These are phyloP conservation scores for Aureobasidium sp. DNA, from an alignment of 2,329 filamentous ascomycete species.

Conservation along the genomic window DNA sequence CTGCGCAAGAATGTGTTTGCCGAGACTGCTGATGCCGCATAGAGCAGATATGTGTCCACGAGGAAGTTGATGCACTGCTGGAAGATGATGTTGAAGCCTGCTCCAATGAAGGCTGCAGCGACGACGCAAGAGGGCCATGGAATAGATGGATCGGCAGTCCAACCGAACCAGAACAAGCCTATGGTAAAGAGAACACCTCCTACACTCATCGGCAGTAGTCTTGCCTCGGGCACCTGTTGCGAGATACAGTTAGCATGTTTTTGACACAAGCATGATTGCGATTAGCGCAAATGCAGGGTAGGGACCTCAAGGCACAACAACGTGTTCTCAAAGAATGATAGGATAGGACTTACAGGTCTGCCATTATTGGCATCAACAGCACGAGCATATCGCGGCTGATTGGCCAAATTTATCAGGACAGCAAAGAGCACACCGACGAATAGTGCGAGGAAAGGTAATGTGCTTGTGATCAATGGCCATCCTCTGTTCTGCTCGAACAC, in stretches of 20 bases:
- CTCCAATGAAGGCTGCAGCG: constrained; percentile 39
- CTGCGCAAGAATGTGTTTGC: constrained; percentile 45
- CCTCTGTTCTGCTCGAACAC: constrained; percentile 39
- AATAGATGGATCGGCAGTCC: constrained; percentile 33
- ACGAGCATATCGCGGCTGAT: constrained; percentile 35
- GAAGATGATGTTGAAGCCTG: constrained; percentile 43
- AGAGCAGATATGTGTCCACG: constrained; percentile 35
- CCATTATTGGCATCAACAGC: constrained; percentile 31
- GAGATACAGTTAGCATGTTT: background rate
- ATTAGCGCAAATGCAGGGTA: too few species aligned
- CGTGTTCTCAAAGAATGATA: too few species aligned
- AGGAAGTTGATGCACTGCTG: constrained; percentile 44
- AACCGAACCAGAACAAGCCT: constrained; percentile 41
- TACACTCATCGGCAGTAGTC: constrained; percentile 40
- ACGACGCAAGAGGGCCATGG: constrained; percentile 38
- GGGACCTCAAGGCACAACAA: too few species aligned
- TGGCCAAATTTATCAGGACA: constrained; percentile 36
- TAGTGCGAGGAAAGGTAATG: constrained; percentile 41
- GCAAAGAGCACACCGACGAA: constrained; percentile 39
- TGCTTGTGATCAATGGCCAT: constrained; percentile 37
- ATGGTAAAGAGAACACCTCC: constrained; percentile 38
- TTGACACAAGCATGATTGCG: too few species aligned
- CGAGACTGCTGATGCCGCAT: constrained; percentile 44
- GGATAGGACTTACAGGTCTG: constrained; percentile 22
- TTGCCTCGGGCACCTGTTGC: constrained; percentile 26